Evolutionary conservation across 2,329 filamentous ascomycete species (phyloP), one percentile per base, ranked within the genome.

Genomic region (Ophiocordyceps australis): DNA sequence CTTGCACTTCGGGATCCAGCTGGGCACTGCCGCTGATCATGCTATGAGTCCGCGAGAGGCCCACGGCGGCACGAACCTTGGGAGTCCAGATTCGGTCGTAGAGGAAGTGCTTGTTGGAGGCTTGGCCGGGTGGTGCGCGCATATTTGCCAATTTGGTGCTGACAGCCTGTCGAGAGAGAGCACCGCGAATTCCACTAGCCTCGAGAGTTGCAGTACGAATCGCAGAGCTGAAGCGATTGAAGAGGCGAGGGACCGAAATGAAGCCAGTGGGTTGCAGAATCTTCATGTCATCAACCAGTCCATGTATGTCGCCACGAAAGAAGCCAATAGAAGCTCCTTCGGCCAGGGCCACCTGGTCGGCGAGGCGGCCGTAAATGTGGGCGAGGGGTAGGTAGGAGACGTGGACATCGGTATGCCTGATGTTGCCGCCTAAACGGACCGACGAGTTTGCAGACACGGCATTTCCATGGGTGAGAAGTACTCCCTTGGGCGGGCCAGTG

Each of bases 1-100:
- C 66, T 35, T 95, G 85, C 18, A 95, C 69, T 15, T 72, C 69
- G 1, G 83, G 82, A 39, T 95, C 86, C 22, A 98, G 67, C 32
- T 86, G 86, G 9, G 89, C 86, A 30, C 81, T 89, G 25, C 89
- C 89, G 30, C 77, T 85, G 28, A 92, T 65, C 73, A 94, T 79
- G 35, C 62, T 65, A 35, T 62, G 65, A 24, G 65, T 62, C 14
- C 69, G 67, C 24, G 91, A 73, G 30, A 98, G 62, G 21, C 89
- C 89, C 18, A 95, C 63, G 5, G 75, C 81, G n/a, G 71, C 64
- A 12, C 68, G 62, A 30, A 95, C 78, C 60, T 94, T 94, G 44
- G 74, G 78, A 1, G 78, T 74, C 82, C 83, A 95, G 46, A 98
- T 76, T 25, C 79, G 71, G 51, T 89, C 80, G 48, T 81, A 89